Conservation (phyloP, 2,329 filamentous ascomycete genomes). For the Diaporthe ampelina region DNA sequence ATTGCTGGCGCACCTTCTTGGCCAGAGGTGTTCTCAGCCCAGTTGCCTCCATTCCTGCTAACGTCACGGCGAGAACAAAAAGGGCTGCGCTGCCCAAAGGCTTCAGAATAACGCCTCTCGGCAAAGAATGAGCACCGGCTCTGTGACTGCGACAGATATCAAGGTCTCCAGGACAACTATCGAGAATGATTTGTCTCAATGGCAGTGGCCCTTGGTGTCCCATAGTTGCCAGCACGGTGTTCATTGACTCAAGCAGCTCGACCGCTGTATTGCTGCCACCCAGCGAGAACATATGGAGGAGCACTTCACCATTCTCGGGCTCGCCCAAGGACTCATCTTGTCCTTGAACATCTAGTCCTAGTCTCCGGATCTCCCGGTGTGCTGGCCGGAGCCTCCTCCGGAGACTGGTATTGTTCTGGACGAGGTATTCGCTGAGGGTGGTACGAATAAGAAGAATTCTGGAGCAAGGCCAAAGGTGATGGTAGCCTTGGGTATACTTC, state of each 20-base stretch:
- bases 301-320: not conserved
- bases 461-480: conserved; percentile 28
- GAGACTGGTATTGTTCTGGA: conserved; percentile 8
- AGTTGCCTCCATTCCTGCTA: conserved; percentile 30
- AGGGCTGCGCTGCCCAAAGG: conserved; percentile 24
- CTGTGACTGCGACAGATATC: conserved; percentile 20
- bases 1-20: conserved; percentile 25
- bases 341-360: not conserved
- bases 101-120: conserved; percentile 12
- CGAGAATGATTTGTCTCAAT: conserved; percentile 37
- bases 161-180: conserved; percentile 37
- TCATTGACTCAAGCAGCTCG: conserved; percentile 37
- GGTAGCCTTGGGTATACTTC: conserved; percentile 36
- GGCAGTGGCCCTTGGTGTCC: conserved; percentile 28
- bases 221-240: conserved; percentile 12
- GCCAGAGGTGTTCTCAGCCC: conserved; percentile 27
- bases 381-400: conserved; percentile 34
- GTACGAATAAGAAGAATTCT: conserved; percentile 39
- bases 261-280: conserved; percentile 36
- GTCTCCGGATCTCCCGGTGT: conserved; percentile 31
- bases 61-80: conserved; percentile 24
- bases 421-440: conserved; percentile 29
- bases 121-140: conserved; percentile 34
- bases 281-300: conserved; percentile 37
- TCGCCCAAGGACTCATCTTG: not conserved